Evolutionary conservation across 2,329 filamentous ascomycete genomes (phyloP), one percentile per base, ranked within the genome.

Genomic region (Pezicula neosporulosa): DNA sequence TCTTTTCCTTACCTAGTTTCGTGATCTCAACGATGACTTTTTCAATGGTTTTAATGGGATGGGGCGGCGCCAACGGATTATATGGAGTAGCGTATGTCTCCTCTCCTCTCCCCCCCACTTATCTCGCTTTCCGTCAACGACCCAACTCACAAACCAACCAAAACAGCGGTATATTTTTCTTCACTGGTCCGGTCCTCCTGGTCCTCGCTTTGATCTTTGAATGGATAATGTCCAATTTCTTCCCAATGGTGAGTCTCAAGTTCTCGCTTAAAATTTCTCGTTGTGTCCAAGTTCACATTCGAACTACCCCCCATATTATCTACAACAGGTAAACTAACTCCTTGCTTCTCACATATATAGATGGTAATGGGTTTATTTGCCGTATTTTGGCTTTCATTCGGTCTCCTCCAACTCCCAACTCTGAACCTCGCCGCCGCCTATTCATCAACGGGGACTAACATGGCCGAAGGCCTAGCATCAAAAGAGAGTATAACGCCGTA

Each of bases 191-290:
- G 1, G 60, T 78, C 12, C 70, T 79, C 43, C 66, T 78, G 6
- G 60, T 71, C 13, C 68, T 77, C 33, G 66, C 71, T 28, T 72
- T 74, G 50, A 72, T 80, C 6, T 78, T 77, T 55, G 75, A 79
- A 55, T 80, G 76, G 75, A 71, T 80, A 43, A 74, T 75, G 70
- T 72, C 72, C 6, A 76, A 76, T 57, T 76, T 76, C 68, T 74
- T 75, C 55, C 66, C 72, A 3, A 79, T 79, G 76, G 24, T 24
- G 7, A 24, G 24, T 24, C 24, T 24, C n/a, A n/a, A n/a, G n/a
- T n/a, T n/a, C n/a, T n/a, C n/a, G n/a, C n/a, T n/a, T n/a, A n/a
- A n/a, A n/a, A n/a, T n/a, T n/a, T n/a, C n/a, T n/a, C n/a, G n/a
- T n/a, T n/a, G n/a, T n/a, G n/a, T n/a, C n/a, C n/a, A n/a, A n/a